phyloP scores from a whole-genome alignment of 148 eudicot genomes.

The Fagopyrum esculentum region DNA sequence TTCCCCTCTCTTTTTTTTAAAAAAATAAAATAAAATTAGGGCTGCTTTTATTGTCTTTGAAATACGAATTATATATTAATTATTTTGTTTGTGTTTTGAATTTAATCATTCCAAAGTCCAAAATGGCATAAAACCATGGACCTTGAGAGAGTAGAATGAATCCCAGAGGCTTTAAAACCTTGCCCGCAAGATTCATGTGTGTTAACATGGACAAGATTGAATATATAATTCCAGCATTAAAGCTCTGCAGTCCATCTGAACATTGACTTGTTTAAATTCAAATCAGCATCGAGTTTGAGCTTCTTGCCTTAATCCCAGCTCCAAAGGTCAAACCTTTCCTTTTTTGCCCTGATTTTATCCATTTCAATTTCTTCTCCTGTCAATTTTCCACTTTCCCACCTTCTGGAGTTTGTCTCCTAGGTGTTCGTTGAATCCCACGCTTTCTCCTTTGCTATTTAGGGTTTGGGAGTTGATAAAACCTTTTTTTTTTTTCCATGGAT shows the following conservation, averaged over 20 bases:
- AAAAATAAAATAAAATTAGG: background rate
- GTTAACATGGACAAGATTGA: background rate
- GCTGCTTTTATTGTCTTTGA: too few relatives aligned
- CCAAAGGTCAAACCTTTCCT: slow-evolving; percentile 4
- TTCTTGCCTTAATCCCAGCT: background rate
- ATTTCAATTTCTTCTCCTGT: background rate
- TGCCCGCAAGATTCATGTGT: background rate
- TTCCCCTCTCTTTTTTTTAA: background rate
- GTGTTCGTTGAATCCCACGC: background rate
- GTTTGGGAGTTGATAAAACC: background rate
- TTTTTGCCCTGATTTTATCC: background rate
- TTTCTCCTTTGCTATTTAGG: background rate
- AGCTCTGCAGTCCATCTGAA: background rate
- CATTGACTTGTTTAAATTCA: background rate
- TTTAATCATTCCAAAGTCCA: background rate
- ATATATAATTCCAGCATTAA: background rate
- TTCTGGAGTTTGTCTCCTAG: background rate
- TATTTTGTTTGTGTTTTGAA: background rate
- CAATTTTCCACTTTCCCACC: background rate
- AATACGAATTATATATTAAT: too few relatives aligned
- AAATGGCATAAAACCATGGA: background rate
- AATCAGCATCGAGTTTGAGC: background rate
- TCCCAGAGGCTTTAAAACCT: background rate
- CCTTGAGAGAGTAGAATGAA: slow-evolving; percentile 2
- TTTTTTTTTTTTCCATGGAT: background rate